These are phyloP conservation scores for Marsdenia floribunda DNA, from an alignment of 257 asterid species.

Conservation along the genomic window DNA sequence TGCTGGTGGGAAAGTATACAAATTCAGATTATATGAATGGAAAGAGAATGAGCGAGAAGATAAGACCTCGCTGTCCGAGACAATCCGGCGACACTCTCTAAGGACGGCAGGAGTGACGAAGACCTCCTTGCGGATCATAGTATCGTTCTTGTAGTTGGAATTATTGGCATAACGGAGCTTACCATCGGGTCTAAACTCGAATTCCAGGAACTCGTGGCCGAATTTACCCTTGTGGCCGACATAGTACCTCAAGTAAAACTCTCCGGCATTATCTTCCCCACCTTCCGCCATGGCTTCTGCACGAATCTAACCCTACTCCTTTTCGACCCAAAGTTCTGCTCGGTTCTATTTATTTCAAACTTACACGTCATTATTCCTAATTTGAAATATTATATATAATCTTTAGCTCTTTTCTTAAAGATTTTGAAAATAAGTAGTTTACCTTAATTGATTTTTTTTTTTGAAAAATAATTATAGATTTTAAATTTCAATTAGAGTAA, in stretches of 20 bases:
- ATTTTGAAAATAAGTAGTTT: too few species aligned
- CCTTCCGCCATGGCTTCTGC: conserved; percentile 39
- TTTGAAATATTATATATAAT: too few species aligned
- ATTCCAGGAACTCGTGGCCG: conserved; percentile 90
- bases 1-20: neutral
- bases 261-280: conserved; percentile 36
- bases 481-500: too few species aligned
- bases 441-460: too few species aligned
- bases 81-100: conserved; percentile 96
- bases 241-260: conserved; percentile 89
- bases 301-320: too few species aligned
- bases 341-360: too few species aligned
- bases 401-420: too few species aligned
- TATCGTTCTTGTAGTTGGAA: conserved; percentile 95
- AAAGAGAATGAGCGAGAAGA: neutral
- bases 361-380: too few species aligned
- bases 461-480: too few species aligned
- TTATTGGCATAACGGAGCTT: conserved; percentile 95
- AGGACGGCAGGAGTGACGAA: conserved; percentile 83
- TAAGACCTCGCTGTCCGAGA: conserved; percentile 66
- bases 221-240: conserved; percentile 95
- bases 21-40: neutral
- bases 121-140: conserved; percentile 96
- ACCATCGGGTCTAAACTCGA: conserved; percentile 95
- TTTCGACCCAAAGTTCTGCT: neutral